These are phyloP conservation scores for Pleurotus ostreatus DNA, from an alignment of 768 basidiomycete species.

Conservation along the genomic window DNA sequence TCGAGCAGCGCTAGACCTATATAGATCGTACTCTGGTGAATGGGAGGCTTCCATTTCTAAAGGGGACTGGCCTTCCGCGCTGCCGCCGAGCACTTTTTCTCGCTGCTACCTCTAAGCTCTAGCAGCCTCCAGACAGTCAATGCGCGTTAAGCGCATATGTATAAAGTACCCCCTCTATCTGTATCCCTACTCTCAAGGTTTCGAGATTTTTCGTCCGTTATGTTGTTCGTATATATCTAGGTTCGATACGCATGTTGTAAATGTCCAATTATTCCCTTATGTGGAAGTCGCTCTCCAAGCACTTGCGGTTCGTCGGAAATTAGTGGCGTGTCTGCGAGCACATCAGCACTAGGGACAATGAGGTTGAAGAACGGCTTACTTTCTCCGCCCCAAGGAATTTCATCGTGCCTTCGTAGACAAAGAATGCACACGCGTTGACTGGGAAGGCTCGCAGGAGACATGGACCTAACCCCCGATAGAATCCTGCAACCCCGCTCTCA, in stretches of 20 bases:
- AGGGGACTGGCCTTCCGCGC: slow-evolving; percentile 69
- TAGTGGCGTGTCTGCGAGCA: slow-evolving; percentile 7
- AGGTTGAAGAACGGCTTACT: slow-evolving; percentile 26
- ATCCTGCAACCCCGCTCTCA: slow-evolving; percentile 50
- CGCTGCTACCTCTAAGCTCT: slow-evolving; percentile 60
- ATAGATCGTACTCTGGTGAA: slow-evolving; percentile 51
- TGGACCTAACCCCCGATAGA: slow-evolving; percentile 65
- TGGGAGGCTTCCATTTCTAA: slow-evolving; percentile 63
- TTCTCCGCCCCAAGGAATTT: slow-evolving; percentile 61
- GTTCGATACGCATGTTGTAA: no score
- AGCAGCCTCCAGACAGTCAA: not conserved
- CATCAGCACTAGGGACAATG: slow-evolving; percentile 1
- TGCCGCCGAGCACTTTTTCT: slow-evolving; percentile 78
- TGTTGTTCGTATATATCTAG: not conserved
- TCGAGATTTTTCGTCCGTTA: no score
- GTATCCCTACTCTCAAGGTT: not conserved
- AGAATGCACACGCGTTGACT: slow-evolving; percentile 72
- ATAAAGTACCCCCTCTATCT: not conserved
- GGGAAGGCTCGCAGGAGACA: slow-evolving; percentile 73
- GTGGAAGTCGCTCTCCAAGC: not conserved
- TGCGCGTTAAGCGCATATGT: not conserved
- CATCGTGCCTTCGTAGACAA: slow-evolving; percentile 78
- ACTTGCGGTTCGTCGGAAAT: not conserved
- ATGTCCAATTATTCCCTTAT: slow-evolving; percentile 1
- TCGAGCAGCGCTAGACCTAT: slow-evolving; percentile 53